Conservation (phyloP, 2,329 filamentous ascomycete species). For the Sporothrix brunneoviolacea region DNA sequence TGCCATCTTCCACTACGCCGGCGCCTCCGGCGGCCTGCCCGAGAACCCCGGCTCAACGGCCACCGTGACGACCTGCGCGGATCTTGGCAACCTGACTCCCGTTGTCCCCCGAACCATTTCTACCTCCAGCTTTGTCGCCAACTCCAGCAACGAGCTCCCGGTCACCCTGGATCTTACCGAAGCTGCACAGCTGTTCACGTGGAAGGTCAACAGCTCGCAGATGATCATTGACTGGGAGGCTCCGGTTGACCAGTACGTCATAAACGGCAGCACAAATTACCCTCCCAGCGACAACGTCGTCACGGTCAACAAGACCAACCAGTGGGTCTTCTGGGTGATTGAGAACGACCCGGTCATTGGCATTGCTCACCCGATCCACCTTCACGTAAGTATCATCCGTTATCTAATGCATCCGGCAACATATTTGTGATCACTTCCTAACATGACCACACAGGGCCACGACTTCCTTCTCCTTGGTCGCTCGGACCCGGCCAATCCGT, state of each 20-base stretch:
- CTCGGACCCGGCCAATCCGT: slow-evolving; percentile 11
- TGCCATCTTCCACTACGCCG: slow-evolving; percentile 33
- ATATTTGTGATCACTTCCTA: too few species aligned
- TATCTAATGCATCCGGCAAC: too few species aligned
- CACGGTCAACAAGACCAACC: slow-evolving; percentile 15
- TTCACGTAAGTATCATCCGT: slow-evolving; percentile 19
- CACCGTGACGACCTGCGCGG: slow-evolving; percentile 18
- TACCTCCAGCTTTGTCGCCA: slow-evolving; percentile 12
- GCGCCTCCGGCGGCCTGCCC: slow-evolving; percentile 26
- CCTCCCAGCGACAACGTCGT: slow-evolving; percentile 10
- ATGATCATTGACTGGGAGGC: slow-evolving; percentile 31
- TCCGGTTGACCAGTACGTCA: slow-evolving; percentile 29
- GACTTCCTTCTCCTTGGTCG: slow-evolving; percentile 24
- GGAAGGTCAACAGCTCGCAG: slow-evolving; percentile 23
- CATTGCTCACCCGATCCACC: slow-evolving; percentile 20
- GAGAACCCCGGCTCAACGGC: slow-evolving; percentile 24
- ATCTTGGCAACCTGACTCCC: slow-evolving; percentile 17
- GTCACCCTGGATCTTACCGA: slow-evolving; percentile 24
- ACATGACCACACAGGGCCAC: too few species aligned
- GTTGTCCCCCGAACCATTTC: slow-evolving; percentile 18
- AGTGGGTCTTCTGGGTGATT: slow-evolving; percentile 18
- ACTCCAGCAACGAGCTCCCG: slow-evolving; percentile 14
- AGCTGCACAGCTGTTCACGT: slow-evolving; percentile 27
- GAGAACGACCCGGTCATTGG: slow-evolving; percentile 12
- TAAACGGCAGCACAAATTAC: slow-evolving; percentile 19